These are phyloP conservation scores for Tubosaeta sp. DNA, from an alignment of 768 basidiomycete genomes.

Conservation along the genomic window DNA sequence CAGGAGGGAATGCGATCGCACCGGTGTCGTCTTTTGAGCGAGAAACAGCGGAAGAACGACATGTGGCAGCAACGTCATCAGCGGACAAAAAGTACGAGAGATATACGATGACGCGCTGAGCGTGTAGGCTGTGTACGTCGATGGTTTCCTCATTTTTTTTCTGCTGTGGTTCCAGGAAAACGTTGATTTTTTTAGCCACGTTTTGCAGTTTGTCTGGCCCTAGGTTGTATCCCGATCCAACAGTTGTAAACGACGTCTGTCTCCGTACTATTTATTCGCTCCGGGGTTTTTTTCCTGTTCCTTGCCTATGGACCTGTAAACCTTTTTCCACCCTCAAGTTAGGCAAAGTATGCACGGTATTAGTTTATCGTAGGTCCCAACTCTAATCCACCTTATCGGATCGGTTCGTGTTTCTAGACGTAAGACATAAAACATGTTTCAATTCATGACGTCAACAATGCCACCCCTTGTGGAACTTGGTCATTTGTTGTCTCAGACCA, in stretches of 20 bases:
- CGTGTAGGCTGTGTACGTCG: background rate
- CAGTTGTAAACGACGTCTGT: background rate
- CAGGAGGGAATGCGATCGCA: constrained; percentile 25
- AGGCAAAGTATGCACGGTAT: background rate
- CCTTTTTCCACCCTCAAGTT: background rate
- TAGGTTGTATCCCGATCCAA: constrained; percentile 1
- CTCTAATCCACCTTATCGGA: background rate
- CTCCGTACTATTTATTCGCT: constrained; percentile 14
- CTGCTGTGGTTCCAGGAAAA: background rate
- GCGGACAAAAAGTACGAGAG: constrained; percentile 33
- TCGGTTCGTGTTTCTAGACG: background rate
- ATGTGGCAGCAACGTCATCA: constrained; percentile 44
- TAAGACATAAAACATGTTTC: background rate
- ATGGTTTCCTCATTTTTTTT: background rate
- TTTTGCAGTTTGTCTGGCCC: constrained; percentile 1
- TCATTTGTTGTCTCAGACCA: background rate
- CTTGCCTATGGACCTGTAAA: background rate
- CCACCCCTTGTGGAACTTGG: background rate
- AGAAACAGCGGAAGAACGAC: constrained; percentile 49
- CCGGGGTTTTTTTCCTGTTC: background rate
- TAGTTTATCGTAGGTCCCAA: constrained; percentile 1
- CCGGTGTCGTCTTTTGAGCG: constrained; percentile 49
- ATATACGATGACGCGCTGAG: constrained; percentile 25
- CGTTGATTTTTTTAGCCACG: background rate
- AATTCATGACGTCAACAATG: background rate